These are phyloP conservation scores for Cercospora nicotianae DNA, from an alignment of 2,329 filamentous ascomycete genomes.

Conservation along the genomic window DNA sequence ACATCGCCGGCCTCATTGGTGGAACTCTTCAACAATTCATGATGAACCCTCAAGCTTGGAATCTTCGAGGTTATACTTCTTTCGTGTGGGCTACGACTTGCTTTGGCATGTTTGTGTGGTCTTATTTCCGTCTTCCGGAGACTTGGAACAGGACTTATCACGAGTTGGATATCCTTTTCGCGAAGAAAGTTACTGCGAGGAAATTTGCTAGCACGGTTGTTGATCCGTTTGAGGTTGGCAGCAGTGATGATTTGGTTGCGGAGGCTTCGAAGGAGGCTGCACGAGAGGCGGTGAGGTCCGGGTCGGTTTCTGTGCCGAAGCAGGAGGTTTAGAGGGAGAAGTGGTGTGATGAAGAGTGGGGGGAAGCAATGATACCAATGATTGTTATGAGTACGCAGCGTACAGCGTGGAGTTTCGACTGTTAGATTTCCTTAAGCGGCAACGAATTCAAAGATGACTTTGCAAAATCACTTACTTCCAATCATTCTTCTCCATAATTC, in stretches of 20 bases:
- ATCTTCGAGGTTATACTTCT: constrained; percentile 29
- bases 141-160: constrained; percentile 55
- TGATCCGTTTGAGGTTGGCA: constrained; percentile 2
- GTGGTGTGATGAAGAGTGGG: not conserved
- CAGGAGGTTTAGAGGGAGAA: not conserved
- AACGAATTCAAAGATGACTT: no score
- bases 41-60: constrained; percentile 34
- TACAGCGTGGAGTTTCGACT: not conserved
- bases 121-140: constrained; percentile 44
- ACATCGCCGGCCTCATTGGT: constrained; percentile 29
- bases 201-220: constrained; percentile 35
- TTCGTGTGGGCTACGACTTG: constrained; percentile 45
- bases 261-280: constrained; percentile 9
- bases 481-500: no score
- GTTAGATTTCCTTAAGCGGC: not conserved
- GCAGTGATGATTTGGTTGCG: constrained; percentile 7
- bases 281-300: not conserved
- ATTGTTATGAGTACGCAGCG: not conserved
- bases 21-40: constrained; percentile 28
- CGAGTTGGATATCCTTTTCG: constrained; percentile 59
- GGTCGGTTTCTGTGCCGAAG: not conserved
- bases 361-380: not conserved
- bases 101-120: constrained; percentile 10
- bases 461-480: no score
- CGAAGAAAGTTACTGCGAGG: constrained; percentile 45